These are phyloP conservation scores for Diphasiastrum complanatum DNA, from an alignment of 83 land plant species.

Conservation along the genomic window DNA sequence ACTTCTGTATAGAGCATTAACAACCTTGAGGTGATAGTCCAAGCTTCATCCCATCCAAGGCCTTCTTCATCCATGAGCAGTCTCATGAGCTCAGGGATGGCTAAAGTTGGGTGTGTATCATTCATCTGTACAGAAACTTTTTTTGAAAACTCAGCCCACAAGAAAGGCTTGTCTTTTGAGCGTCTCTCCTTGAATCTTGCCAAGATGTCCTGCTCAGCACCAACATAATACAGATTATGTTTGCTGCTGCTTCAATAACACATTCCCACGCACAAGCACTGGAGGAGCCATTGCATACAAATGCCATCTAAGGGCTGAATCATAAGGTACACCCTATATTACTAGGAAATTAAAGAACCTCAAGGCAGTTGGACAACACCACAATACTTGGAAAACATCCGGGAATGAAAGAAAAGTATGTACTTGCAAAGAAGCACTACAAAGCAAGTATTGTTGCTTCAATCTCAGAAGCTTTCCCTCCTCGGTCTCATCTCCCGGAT, in stretches of 20 bases:
- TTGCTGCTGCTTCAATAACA: neutral
- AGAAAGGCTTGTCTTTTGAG: slow-evolving; percentile 19
- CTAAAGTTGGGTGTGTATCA: slow-evolving; percentile 96
- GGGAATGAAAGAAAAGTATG: neutral
- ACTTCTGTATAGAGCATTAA: neutral
- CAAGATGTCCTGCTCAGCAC: slow-evolving; percentile 68
- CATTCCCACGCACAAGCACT: neutral
- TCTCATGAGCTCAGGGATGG: slow-evolving; percentile 90
- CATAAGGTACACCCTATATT: slow-evolving; percentile 1
- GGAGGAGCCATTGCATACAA: neutral
- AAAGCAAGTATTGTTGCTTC: slow-evolving; percentile 91
- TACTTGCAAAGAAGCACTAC: slow-evolving; percentile 95
- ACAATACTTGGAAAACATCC: neutral
- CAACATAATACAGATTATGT: slow-evolving; percentile 4
- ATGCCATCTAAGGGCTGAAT: neutral
- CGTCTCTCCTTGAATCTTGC: slow-evolving; percentile 84
- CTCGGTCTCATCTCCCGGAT: slow-evolving; percentile 91
- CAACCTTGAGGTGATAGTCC: slow-evolving; percentile 73
- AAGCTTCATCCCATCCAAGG: slow-evolving; percentile 99
- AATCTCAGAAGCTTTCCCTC: slow-evolving; percentile 76
- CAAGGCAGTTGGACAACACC: no score
- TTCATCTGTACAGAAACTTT: slow-evolving; percentile 95
- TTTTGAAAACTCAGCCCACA: slow-evolving; percentile 72
- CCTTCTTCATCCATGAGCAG: slow-evolving; percentile 89
- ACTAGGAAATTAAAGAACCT: neutral